Evolutionary conservation across 805 yeast species (phyloP).

Genomic region (Kodamaea leandrae): DNA sequence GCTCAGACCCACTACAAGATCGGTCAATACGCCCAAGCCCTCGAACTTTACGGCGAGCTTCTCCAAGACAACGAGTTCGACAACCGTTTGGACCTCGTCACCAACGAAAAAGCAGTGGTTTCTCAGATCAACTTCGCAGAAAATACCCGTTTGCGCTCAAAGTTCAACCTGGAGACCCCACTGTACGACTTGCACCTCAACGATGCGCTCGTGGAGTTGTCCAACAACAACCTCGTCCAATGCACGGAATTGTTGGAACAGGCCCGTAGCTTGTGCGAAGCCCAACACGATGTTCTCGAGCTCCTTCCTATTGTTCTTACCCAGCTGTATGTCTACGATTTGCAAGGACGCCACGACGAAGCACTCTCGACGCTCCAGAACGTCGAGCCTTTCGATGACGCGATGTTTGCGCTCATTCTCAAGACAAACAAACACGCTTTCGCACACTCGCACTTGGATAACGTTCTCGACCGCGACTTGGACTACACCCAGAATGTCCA

Average conservation of each 20-base stretch:
- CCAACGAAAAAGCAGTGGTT: slow-evolving; percentile 67
- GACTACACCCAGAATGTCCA: slow-evolving; percentile 25
- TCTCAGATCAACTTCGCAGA: slow-evolving; percentile 42
- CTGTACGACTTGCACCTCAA: slow-evolving; percentile 64
- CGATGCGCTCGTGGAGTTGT: slow-evolving; percentile 49
- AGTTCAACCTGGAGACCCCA: slow-evolving; percentile 10
- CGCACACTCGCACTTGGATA: slow-evolving; percentile 13
- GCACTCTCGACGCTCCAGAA: slow-evolving; percentile 37
- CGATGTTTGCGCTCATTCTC: slow-evolving; percentile 40
- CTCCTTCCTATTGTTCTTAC: slow-evolving; percentile 61
- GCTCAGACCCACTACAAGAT: slow-evolving; percentile 54
- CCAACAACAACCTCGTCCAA: slow-evolving; percentile 34
- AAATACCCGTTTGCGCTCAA: slow-evolving; percentile 6
- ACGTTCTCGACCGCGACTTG: slow-evolving; percentile 33
- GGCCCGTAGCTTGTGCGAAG: slow-evolving; percentile 45
- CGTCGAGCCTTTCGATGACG: slow-evolving; percentile 36
- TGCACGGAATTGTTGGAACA: slow-evolving; percentile 45
- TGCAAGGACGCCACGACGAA: slow-evolving; percentile 33
- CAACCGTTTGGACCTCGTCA: slow-evolving; percentile 51
- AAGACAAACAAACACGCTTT: slow-evolving; percentile 43
- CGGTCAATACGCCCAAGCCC: slow-evolving; percentile 44
- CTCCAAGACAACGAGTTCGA: slow-evolving; percentile 36
- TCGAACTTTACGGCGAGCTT: slow-evolving; percentile 44
- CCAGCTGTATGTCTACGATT: slow-evolving; percentile 52
- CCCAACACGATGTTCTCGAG: slow-evolving; percentile 48